Percentiles rank a stretch among this genome's conserved stretches.
Evolutionary conservation across 2,329 filamentous ascomycete genomes (phyloP).

Genomic region (Aspergillus fischeri): DNA sequence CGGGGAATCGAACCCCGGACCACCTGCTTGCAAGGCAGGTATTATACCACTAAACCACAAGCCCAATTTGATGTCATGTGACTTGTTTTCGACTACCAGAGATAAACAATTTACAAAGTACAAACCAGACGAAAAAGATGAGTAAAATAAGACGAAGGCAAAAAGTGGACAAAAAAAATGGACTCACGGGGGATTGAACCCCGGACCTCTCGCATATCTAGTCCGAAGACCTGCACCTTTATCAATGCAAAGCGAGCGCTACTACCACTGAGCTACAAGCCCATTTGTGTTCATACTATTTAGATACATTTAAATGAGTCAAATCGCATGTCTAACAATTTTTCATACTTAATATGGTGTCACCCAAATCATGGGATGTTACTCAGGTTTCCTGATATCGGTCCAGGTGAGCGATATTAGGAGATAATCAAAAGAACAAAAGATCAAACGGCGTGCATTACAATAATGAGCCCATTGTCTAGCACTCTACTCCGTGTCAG

Average conservation of each 20-base stretch:
- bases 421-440: background rate
- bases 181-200: background rate
- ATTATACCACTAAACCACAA: background rate
- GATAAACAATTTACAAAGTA: background rate
- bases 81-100: background rate
- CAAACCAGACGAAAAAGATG: background rate
- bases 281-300: background rate
- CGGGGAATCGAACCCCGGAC: conserved; percentile 48
- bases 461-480: background rate
- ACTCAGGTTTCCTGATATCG: background rate
- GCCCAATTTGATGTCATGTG: background rate
- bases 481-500: background rate
- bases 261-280: background rate
- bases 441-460: background rate
- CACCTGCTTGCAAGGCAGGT: conserved; percentile 20
- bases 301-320: too few species aligned
- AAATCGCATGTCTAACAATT: background rate
- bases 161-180: background rate
- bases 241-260: background rate
- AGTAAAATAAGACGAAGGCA: background rate
- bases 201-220: background rate
- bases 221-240: background rate
- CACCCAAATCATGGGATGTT: too few species aligned
- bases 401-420: background rate
- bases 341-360: background rate